Conservation (phyloP, 345 rosid species). For the Hirschfeldia incana region DNA sequence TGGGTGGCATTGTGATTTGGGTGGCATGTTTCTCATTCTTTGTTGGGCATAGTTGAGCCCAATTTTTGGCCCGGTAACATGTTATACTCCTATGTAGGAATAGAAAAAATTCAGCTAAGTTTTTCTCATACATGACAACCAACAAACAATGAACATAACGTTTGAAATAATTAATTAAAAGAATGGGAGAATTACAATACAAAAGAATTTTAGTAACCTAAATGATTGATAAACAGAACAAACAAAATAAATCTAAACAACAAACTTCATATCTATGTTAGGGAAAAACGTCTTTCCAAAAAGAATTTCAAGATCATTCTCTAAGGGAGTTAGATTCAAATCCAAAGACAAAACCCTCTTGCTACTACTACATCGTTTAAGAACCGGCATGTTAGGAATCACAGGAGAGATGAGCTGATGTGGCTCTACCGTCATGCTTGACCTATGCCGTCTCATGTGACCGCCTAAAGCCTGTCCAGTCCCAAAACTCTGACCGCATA, state of each 20-base stretch:
- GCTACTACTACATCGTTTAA: conserved; percentile 53
- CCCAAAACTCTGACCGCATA: conserved; percentile 62
- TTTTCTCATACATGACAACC: neutral
- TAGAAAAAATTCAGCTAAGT: neutral
- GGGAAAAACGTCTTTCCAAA: conserved; percentile 59
- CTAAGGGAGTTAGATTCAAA: conserved; percentile 76
- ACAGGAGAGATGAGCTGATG: conserved; percentile 11
- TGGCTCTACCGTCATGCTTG: conserved; percentile 24
- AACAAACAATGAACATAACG: conserved; percentile 4
- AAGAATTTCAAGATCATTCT: conserved; percentile 62
- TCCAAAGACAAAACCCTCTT: conserved; percentile 60
- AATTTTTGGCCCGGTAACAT: neutral
- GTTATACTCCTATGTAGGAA: neutral
- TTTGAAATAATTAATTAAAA: conserved; percentile 20
- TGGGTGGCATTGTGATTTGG: neutral
- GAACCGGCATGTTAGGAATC: conserved; percentile 44
- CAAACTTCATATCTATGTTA: conserved; percentile 49
- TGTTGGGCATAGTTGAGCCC: neutral
- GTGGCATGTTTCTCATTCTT: neutral
- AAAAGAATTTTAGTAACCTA: conserved; percentile 19
- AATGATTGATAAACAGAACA: neutral
- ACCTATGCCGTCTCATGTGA: conserved; percentile 72
- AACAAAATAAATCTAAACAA: neutral
- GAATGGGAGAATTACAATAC: conserved; percentile 20
- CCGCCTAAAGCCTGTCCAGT: conserved; percentile 80